Percentiles rank a stretch among this genome's conserved stretches.
phyloP scores from a whole-genome alignment of 768 basidiomycete genomes.

The Mycena leptocephala region DNA sequence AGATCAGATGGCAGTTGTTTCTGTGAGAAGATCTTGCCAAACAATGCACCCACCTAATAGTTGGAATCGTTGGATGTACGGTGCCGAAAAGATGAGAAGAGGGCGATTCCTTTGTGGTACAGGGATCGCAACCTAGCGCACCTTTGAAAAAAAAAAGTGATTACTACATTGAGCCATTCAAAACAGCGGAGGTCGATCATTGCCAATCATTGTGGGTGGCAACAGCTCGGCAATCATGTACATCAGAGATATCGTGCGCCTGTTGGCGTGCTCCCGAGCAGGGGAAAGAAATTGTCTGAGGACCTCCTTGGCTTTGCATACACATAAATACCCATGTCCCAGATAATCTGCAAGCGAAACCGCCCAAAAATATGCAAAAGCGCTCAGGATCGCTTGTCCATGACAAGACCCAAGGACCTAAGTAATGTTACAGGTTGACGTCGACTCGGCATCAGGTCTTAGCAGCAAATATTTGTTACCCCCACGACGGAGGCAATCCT shows the following conservation, averaged over 20 bases:
- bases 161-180: too few relatives aligned
- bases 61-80: too few relatives aligned
- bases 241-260: neutral
- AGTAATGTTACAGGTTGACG: neutral
- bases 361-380: neutral
- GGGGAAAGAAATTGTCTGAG: too few relatives aligned
- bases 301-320: too few relatives aligned
- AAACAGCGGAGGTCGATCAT: too few relatives aligned
- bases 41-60: neutral
- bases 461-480: neutral
- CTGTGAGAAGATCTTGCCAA: neutral
- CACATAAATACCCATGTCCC: too few relatives aligned
- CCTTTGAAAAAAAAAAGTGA: too few relatives aligned
- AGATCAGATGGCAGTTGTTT: neutral
- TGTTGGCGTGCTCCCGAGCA: neutral
- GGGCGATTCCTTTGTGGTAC: too few relatives aligned
- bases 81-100: too few relatives aligned
- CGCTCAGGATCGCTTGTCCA: neutral
- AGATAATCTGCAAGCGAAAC: too few relatives aligned
- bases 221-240: neutral
- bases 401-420: too few relatives aligned
- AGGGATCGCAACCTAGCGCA: too few relatives aligned
- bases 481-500: neutral
- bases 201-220: neutral
- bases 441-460: neutral